phyloP scores from a whole-genome alignment of 1,139 yeast genomes.

The Suhomyces wounanorum region DNA sequence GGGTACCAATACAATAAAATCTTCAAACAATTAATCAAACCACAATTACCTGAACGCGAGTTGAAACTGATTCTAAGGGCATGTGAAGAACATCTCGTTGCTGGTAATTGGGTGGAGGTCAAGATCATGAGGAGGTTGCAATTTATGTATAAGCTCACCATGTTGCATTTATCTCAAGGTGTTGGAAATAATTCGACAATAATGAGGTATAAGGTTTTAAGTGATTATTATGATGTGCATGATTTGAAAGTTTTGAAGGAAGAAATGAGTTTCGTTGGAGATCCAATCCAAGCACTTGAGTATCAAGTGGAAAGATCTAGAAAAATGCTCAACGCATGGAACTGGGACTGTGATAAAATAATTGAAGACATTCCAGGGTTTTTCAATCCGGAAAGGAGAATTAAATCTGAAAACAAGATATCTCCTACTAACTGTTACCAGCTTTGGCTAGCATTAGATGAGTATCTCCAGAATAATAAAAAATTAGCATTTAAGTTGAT shows the following conservation, averaged over 20 bases:
- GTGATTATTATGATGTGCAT: conserved; percentile 31
- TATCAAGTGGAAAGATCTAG: conserved; percentile 10
- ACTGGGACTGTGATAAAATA: conserved; percentile 13
- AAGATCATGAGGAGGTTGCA: conserved; percentile 24
- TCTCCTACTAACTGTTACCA: conserved; percentile 18
- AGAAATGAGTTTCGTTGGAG: conserved; percentile 15
- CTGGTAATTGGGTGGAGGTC: conserved; percentile 36
- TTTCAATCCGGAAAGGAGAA: conserved; percentile 29
- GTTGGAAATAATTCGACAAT: conserved; percentile 18
- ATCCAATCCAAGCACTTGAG: conserved; percentile 13
- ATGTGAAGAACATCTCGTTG: conserved; percentile 34
- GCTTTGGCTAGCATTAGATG: conserved; percentile 22
- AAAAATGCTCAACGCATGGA: conserved; percentile 6
- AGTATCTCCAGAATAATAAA: conserved; percentile 21
- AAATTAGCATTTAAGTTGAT: conserved; percentile 26
- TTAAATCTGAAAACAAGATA: conserved; percentile 24
- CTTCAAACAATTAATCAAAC: conserved; percentile 17
- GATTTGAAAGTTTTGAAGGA: conserved; percentile 9
- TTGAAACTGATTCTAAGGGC: conserved; percentile 23
- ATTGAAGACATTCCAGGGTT: conserved; percentile 24
- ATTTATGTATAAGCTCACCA: conserved; percentile 28
- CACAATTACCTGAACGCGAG: conserved; percentile 13
- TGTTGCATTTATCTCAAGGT: conserved; percentile 20
- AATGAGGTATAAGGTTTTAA: conserved; percentile 25
- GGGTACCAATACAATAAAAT: conserved; percentile 25